Percentiles rank a stretch among this genome's conserved stretches.
Conservation (phyloP, 2,329 filamentous ascomycete genomes). For the Arachnomyces sp. region DNA sequence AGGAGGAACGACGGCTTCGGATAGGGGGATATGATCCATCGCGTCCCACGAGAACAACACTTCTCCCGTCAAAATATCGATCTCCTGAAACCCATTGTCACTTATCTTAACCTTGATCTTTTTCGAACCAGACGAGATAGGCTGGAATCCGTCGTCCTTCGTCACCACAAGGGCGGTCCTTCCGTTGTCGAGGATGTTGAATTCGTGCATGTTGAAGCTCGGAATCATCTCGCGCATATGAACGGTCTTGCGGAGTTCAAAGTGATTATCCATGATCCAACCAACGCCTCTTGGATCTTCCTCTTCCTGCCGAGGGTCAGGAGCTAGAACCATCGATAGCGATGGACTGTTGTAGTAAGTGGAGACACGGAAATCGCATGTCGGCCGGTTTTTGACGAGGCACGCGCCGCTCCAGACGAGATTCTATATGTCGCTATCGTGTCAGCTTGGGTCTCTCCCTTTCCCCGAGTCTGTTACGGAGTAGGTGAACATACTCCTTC, state of each 20-base stretch:
- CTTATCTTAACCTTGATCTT: too few species aligned
- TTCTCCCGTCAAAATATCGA: too few species aligned
- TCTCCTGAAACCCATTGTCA: too few species aligned
- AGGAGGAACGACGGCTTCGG: too few species aligned
- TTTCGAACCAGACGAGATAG: too few species aligned
- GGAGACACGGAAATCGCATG: conserved; percentile 41
- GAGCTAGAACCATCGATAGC: conserved; percentile 39
- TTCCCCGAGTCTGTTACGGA: too few species aligned
- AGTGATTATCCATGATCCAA: conserved; percentile 39
- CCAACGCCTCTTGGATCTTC: conserved; percentile 29
- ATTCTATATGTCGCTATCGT: conserved; percentile 11
- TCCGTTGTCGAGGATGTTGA: conserved; percentile 26
- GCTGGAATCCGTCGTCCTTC: too few species aligned
- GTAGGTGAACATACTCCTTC: conserved; percentile 21
- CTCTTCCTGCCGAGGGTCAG: conserved; percentile 23
- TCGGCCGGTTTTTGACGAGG: conserved; percentile 38
- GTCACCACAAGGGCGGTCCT: conserved; percentile 18
- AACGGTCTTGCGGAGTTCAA: conserved; percentile 35
- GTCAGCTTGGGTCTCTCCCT: too few species aligned
- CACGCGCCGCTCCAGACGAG: conserved; percentile 44
- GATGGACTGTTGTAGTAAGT: conserved; percentile 33
- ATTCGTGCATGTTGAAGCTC: conserved; percentile 33
- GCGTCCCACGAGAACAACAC: too few species aligned
- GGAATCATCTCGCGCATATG: conserved; percentile 25
- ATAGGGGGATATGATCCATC: too few species aligned